A percentile compares a stretch with the other conserved stretches of the same genome.
Evolutionary conservation across 1,284 basidiomycete genomes (phyloP).

Genomic region (Sanghuangporus weigelae): DNA sequence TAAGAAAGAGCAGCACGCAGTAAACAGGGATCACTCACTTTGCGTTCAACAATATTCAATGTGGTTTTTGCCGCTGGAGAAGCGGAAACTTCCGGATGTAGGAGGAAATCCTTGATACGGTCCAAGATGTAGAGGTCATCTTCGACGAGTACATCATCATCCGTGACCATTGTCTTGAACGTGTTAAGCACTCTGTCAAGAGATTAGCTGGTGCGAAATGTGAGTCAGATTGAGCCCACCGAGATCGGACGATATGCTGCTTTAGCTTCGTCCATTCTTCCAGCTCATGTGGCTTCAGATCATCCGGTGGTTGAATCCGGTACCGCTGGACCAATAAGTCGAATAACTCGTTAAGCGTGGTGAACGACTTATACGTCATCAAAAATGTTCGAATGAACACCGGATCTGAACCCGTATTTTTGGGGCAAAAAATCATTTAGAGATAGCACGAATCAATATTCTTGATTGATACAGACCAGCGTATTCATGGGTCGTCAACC

Average conservation of each 20-base stretch:
- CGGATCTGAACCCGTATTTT: constrained; percentile 67
- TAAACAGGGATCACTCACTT: constrained; percentile 46
- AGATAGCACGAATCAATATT: neutral
- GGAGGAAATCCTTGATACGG: constrained; percentile 73
- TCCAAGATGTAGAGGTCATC: constrained; percentile 76
- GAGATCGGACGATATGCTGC: constrained; percentile 82
- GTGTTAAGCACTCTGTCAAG: constrained; percentile 71
- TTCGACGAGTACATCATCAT: constrained; percentile 77
- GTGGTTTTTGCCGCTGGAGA: constrained; percentile 72
- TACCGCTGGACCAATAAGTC: constrained; percentile 85
- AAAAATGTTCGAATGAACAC: constrained; percentile 91
- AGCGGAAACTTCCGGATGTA: constrained; percentile 57
- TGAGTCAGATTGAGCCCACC: constrained; percentile 41
- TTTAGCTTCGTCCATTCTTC: constrained; percentile 87
- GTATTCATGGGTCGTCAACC: constrained; percentile 86
- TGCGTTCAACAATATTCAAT: constrained; percentile 66
- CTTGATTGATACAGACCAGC: constrained; percentile 49
- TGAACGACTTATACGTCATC: constrained; percentile 97
- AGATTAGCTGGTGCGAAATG: neutral
- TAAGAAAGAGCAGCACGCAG: neutral
- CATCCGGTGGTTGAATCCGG: constrained; percentile 71
- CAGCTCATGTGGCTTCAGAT: constrained; percentile 58
- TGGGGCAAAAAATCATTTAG: constrained; percentile 1
- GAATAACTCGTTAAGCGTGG: constrained; percentile 80
- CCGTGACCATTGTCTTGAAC: constrained; percentile 75